phyloP scores from a whole-genome alignment of 108 stramenopile genomes.

The Cylindrotheca fusiformis region DNA sequence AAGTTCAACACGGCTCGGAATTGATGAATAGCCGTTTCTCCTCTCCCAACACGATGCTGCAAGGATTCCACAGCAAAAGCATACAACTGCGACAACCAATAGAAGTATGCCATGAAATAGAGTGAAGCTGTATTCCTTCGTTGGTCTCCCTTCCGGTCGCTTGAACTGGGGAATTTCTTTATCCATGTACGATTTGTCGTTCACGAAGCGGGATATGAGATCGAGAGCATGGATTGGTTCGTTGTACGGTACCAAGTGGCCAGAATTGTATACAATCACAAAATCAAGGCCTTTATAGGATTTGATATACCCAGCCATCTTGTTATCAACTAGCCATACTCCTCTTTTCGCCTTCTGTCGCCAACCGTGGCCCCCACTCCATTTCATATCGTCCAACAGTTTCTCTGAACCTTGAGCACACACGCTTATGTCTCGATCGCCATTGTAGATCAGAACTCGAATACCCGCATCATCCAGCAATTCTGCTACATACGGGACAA shows the following conservation, averaged over 20 bases:
- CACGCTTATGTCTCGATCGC: slow-evolving; percentile 68
- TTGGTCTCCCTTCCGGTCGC: background rate
- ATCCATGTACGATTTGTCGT: slow-evolving; percentile 40
- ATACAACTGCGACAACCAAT: slow-evolving; percentile 5
- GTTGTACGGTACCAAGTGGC: slow-evolving; percentile 73
- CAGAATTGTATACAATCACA: slow-evolving; percentile 60
- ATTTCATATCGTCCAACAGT: slow-evolving; percentile 58
- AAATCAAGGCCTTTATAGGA: slow-evolving; percentile 46
- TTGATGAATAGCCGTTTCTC: slow-evolving; percentile 5
- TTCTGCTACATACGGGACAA: slow-evolving; percentile 65
- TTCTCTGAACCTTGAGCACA: slow-evolving; percentile 54
- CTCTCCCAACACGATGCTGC: slow-evolving; percentile 1
- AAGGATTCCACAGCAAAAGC: slow-evolving; percentile 7
- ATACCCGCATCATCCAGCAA: slow-evolving; percentile 69
- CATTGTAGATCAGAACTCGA: slow-evolving; percentile 67
- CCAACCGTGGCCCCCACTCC: slow-evolving; percentile 59
- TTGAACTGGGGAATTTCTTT: slow-evolving; percentile 27
- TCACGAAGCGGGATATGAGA: slow-evolving; percentile 50
- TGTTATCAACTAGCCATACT: slow-evolving; percentile 51
- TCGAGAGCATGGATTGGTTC: slow-evolving; percentile 45
- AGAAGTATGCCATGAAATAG: background rate
- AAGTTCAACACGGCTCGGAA: background rate
- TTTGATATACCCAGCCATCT: slow-evolving; percentile 57
- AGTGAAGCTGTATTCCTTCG: background rate
- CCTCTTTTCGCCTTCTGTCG: slow-evolving; percentile 36